Percentiles rank a stretch among this genome's conserved stretches.
Conservation (phyloP, 768 basidiomycete genomes). For the Tricholoma terreum region DNA sequence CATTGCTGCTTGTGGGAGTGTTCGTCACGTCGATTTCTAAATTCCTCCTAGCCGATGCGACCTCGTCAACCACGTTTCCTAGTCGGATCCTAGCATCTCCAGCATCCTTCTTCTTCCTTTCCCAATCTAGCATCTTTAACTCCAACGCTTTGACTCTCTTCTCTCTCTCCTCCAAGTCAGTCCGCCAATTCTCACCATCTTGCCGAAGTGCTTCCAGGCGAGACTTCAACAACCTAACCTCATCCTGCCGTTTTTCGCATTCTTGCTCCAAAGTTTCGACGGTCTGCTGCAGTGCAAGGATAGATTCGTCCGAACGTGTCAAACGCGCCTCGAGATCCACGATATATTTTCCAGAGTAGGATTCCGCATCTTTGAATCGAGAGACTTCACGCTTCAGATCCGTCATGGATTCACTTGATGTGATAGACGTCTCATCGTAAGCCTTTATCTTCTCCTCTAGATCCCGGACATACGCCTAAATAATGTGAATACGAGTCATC, state of each 20-base stretch:
- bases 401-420: constrained; percentile 73
- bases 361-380: constrained; percentile 73
- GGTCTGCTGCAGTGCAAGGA: constrained; percentile 61
- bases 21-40: constrained; percentile 50
- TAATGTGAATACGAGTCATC: not conserved
- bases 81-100: constrained; percentile 65
- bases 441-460: constrained; percentile 88
- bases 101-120: constrained; percentile 65
- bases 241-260: constrained; percentile 66
- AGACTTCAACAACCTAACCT: constrained; percentile 66
- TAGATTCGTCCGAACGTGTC: constrained; percentile 73
- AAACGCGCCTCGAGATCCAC: constrained; percentile 82
- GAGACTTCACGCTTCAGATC: constrained; percentile 84
- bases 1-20: constrained; percentile 12
- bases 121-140: constrained; percentile 74
- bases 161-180: constrained; percentile 84
- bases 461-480: constrained; percentile 87
- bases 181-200: constrained; percentile 80
- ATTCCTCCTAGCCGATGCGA: constrained; percentile 65
- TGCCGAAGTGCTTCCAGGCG: constrained; percentile 66
- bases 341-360: constrained; percentile 74
- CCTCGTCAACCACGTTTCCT: constrained; percentile 64
- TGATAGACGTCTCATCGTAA: constrained; percentile 75
- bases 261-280: constrained; percentile 79
- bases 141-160: constrained; percentile 73